These are phyloP conservation scores for Striga hermonthica DNA, from an alignment of 305 asterid species.

Conservation along the genomic window DNA sequence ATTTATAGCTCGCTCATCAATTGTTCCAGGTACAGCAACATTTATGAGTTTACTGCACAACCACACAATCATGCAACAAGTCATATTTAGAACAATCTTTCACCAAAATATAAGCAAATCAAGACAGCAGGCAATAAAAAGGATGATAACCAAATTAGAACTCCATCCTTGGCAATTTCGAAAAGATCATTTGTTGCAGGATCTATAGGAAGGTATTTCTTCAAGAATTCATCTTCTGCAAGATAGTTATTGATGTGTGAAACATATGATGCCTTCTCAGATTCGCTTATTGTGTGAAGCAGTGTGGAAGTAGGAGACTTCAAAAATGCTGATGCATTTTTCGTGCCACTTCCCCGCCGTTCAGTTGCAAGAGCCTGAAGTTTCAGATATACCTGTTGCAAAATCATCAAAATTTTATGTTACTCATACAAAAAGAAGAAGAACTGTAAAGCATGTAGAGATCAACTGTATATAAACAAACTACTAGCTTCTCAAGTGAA, in stretches of 20 bases:
- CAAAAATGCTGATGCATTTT: slow-evolving; percentile 62
- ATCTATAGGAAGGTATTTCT: slow-evolving; percentile 56
- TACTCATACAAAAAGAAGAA: slow-evolving; percentile 19
- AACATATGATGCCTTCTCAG: slow-evolving; percentile 73
- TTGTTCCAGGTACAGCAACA: slow-evolving; percentile 74
- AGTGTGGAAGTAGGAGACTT: slow-evolving; percentile 73
- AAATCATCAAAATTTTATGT: slow-evolving; percentile 16
- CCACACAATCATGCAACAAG: neutral
- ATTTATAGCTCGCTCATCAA: slow-evolving; percentile 75
- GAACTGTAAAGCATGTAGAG: neutral
- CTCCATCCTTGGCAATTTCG: slow-evolving; percentile 73
- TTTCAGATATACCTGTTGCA: slow-evolving; percentile 56
- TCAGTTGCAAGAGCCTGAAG: slow-evolving; percentile 62
- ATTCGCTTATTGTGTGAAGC: slow-evolving; percentile 68
- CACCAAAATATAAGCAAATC: slow-evolving; percentile 8
- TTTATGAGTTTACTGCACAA: slow-evolving; percentile 77
- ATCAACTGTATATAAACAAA: slow-evolving; percentile 6
- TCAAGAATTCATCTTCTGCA: slow-evolving; percentile 52
- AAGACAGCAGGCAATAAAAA: slow-evolving; percentile 10
- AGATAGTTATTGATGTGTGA: slow-evolving; percentile 71
- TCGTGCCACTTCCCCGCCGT: slow-evolving; percentile 53
- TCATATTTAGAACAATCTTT: slow-evolving; percentile 21
- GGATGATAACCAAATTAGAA: slow-evolving; percentile 63
- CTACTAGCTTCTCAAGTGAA: slow-evolving; percentile 20
- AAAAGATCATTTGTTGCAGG: slow-evolving; percentile 64